Evolutionary conservation across 2,329 filamentous ascomycete species (phyloP).

Genomic region (Fusarium sp.): DNA sequence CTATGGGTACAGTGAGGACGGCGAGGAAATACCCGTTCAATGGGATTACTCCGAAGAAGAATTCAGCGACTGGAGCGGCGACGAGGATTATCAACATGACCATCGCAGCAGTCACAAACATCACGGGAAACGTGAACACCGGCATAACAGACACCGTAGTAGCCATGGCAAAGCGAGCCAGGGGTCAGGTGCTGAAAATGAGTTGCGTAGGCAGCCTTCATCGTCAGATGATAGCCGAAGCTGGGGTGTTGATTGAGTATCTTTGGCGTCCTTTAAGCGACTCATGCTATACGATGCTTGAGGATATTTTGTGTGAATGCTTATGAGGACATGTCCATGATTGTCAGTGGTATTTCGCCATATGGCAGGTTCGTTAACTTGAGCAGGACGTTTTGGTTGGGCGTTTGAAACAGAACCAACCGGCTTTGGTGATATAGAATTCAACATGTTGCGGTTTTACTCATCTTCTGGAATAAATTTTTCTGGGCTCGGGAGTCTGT

Average conservation of each 20-base stretch:
- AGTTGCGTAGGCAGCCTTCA: conserved; percentile 29
- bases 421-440: conserved; percentile 30
- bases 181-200: conserved; percentile 6
- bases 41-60: conserved; percentile 74
- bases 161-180: conserved; percentile 3
- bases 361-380: background rate
- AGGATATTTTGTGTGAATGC: conserved; percentile 6
- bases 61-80: conserved; percentile 68
- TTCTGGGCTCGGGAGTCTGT: conserved; percentile 7
- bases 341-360: conserved; percentile 1
- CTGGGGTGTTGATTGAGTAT: conserved; percentile 45
- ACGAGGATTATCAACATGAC: conserved; percentile 57
- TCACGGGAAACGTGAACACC: conserved; percentile 21
- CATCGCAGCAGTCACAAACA: conserved; percentile 25
- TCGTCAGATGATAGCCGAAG: conserved; percentile 46
- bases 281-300: conserved; percentile 8
- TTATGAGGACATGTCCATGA: conserved; percentile 19
- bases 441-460: conserved; percentile 34
- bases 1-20: conserved; percentile 66
- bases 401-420: conserved; percentile 23
- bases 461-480: conserved; percentile 16
- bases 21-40: conserved; percentile 68
- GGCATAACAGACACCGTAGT: conserved; percentile 29
- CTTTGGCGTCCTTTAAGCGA: background rate
- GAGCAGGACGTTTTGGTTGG: conserved; percentile 26